Evolutionary conservation across 2,329 filamentous ascomycete genomes (phyloP), one percentile per base, ranked within the genome.

Genomic region (Orbilia blumenaviensis): DNA sequence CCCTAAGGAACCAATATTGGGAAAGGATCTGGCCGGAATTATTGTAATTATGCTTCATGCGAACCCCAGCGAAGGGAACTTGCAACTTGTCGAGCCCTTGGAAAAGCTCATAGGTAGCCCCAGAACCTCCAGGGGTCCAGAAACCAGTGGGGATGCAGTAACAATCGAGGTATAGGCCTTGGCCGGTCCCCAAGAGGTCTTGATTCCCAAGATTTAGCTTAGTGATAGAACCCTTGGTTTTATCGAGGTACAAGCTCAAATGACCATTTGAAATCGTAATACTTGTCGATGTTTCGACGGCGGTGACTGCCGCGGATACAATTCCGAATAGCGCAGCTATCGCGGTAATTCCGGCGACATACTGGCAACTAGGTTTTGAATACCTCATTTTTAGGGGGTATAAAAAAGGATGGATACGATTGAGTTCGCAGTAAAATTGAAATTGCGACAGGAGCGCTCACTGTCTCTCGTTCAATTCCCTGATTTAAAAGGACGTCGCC

Each of bases 1-100:
- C 88, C 9, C 87, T 83, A 1, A 90, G 82, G 78, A 90, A 90
- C 87, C 87, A 90, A 81, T 89, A 90, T 79, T 90, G 88, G 79
- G 90, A 86, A 14, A 90, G 83, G 4, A 86, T 79, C 79, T 90
- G 88, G 1, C 88, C 87, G 0, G 88, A 89, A 0, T 84, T 83
- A 0, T 85, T 83, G 79, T 89, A 89, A 0, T 84, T 86, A 72
- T 90, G 87, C 52, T 86, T 86, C 84, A 90, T 86, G 44, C 86
- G 84, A 32, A 89, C 85, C 1, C 88, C 88, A 2, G 85, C 88
- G 80, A 89, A 90, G 4, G 84, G 80, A 0, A 84, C 86, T 0
- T 85, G 85, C 0, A 83, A 84, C 0, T 83, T 83, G 80, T 89
- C 87, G 7, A 81, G 83, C 12, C 87, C 87, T 16, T 84, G 82